phyloP scores from a whole-genome alignment of 257 asterid species.

The Fraxinus anomala region DNA sequence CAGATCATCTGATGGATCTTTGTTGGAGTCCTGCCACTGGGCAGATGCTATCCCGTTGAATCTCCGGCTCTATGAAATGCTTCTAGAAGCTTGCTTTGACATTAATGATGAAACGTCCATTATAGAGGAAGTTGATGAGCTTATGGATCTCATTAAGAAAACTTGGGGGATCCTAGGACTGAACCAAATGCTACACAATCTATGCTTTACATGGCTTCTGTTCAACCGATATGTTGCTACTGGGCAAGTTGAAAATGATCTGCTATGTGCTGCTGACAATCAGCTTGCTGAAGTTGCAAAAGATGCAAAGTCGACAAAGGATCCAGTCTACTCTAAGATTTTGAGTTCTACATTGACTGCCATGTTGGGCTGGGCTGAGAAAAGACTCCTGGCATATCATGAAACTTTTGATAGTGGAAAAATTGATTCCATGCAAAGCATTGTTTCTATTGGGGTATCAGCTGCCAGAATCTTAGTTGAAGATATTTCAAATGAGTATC shows the following conservation, averaged over 20 bases:
- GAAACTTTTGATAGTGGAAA: constrained; percentile 78
- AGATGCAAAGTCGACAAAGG: constrained; percentile 82
- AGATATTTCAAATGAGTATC: constrained; percentile 92
- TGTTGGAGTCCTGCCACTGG: constrained; percentile 83
- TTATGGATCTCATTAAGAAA: constrained; percentile 91
- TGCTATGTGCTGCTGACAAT: constrained; percentile 75
- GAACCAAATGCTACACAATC: constrained; percentile 84
- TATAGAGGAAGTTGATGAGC: constrained; percentile 91
- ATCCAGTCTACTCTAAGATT: constrained; percentile 67
- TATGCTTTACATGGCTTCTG: constrained; percentile 89
- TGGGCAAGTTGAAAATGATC: constrained; percentile 78
- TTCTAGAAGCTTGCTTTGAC: constrained; percentile 91
- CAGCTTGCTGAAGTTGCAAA: constrained; percentile 89
- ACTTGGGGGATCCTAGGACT: constrained; percentile 90
- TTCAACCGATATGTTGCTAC: constrained; percentile 85
- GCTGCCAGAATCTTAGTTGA: constrained; percentile 90
- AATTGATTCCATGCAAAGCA: constrained; percentile 79
- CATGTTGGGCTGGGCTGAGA: constrained; percentile 97
- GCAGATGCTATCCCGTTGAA: constrained; percentile 94
- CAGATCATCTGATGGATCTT: constrained; percentile 78
- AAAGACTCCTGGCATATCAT: constrained; percentile 93
- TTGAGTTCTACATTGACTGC: constrained; percentile 90
- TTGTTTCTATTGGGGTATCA: constrained; percentile 86
- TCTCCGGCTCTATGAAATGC: constrained; percentile 86
- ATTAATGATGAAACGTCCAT: constrained; percentile 69